Evolutionary conservation across 306 rosid species (phyloP), one percentile per base, ranked within the genome.

Genomic region (Pyrus bretschneideri): DNA sequence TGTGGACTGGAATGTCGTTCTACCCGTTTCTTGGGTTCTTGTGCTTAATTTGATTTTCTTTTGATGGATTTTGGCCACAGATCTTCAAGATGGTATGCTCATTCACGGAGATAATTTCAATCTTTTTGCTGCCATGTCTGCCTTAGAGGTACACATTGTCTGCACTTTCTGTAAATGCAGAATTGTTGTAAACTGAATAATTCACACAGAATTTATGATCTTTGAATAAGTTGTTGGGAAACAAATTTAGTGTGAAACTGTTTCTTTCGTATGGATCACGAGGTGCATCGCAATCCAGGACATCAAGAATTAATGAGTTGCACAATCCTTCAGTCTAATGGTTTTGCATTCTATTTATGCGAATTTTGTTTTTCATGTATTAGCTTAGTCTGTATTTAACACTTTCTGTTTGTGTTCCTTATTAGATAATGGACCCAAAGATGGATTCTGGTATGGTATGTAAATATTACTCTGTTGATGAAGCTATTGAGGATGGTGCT

Each of bases 401-500:
- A 30, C 46, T 13, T 61, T 72, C 51, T 57, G 35, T 73, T 75
- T 70, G 58, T 23, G 74, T 19, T 78, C 73, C 61, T 61, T 86
- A 68, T 61, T 73, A 95, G 98, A 95, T 95, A 83, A 95, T 95
- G 98, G 98, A 95, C 83, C 98, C 98, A n/a, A 95, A 95, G 89
- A 95, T 95, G 98, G 98, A 95, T 78, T 88, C 98, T 1, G 98
- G 98, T 74, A 92, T 95, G 35, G 81, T 89, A 51, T 86, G 89
- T 81, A 89, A 83, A 79, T 88, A 90, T 83, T 95, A 90, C 84
- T 95, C 98, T 38, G 89, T 95, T 29, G 98, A 95, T 35, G 98
- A 95, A 83, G 98, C 98, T 69, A 87, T 95, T 76, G 97, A 92
- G 87, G 76, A 86, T 71, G 98, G 97, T 79, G 97, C 89, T n/a